These are phyloP conservation scores for Chlorella sorokiniana DNA, from an alignment of 139 green algal genomes.

Conservation along the genomic window DNA sequence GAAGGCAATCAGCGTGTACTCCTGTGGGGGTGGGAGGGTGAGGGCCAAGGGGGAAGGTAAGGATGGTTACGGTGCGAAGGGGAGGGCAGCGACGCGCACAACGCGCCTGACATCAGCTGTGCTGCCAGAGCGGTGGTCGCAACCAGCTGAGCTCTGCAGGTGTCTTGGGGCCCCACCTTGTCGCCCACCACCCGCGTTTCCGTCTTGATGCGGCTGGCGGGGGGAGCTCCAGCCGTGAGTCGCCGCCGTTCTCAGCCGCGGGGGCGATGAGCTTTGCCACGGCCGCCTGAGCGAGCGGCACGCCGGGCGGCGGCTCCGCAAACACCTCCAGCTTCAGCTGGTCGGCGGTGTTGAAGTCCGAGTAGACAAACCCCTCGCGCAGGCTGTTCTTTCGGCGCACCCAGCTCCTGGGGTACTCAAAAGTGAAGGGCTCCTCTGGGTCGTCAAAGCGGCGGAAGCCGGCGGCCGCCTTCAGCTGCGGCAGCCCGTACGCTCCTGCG, in stretches of 20 bases:
- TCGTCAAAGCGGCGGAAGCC: constrained; percentile 53
- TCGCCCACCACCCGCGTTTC: constrained; percentile 33
- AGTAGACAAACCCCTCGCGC: constrained; percentile 55
- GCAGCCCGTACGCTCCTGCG: constrained; percentile 52
- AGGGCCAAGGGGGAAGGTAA: too few species aligned
- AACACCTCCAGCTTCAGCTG: constrained; percentile 66
- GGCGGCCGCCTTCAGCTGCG: constrained; percentile 29
- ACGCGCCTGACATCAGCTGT: too few species aligned
- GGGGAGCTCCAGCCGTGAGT: constrained; percentile 52
- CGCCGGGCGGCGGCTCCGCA: constrained; percentile 8
- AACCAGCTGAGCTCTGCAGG: too few species aligned
- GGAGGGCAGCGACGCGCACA: not conserved
- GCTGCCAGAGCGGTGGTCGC: too few species aligned
- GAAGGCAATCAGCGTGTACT: constrained; percentile 68
- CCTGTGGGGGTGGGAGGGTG: not conserved
- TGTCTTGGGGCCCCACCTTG: too few species aligned
- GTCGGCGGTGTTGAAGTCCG: constrained; percentile 75
- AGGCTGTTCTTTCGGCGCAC: constrained; percentile 57
- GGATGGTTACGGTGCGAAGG: not conserved
- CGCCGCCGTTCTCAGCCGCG: constrained; percentile 28
- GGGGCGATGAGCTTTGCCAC: constrained; percentile 38
- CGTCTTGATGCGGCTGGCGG: constrained; percentile 32
- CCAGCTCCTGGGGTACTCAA: constrained; percentile 63
- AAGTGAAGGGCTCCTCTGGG: constrained; percentile 35
- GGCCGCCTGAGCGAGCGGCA: constrained; percentile 28